Evolutionary conservation across 352 stramenopile genomes (phyloP).

Genomic region (Thraustochytrium striatum): DNA sequence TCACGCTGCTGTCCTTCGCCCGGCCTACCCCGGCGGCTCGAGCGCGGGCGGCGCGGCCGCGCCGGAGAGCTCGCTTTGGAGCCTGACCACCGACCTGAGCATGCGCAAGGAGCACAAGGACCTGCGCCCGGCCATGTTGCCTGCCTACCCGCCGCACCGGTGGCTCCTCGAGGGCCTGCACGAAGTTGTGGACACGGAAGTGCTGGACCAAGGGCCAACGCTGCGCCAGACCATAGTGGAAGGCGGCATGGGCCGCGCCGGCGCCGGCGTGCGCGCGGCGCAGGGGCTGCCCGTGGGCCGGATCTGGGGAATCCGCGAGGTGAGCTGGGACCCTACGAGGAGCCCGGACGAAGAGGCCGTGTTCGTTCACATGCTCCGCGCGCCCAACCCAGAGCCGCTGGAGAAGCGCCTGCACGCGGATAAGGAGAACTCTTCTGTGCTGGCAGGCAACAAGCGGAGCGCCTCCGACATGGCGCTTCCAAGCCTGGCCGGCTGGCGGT

Average conservation of each 20-base stretch:
- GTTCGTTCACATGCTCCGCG: not conserved
- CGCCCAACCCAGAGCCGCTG: not conserved
- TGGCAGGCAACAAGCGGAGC: not conserved
- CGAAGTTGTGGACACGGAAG: slow-evolving; percentile 12
- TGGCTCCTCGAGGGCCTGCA: slow-evolving; percentile 13
- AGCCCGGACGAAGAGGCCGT: slow-evolving; percentile 38
- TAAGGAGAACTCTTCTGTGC: too few species aligned
- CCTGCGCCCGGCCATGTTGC: not conserved
- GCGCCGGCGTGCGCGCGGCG: not conserved
- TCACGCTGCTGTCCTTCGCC: slow-evolving; percentile 4
- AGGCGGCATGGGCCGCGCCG: not conserved
- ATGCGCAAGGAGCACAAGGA: slow-evolving; percentile 16
- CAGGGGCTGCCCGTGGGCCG: slow-evolving; percentile 1
- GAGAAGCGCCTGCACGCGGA: too few species aligned
- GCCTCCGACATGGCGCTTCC: not conserved
- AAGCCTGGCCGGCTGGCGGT: not conserved
- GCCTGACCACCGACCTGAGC: slow-evolving; percentile 15
- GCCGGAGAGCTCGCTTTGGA: not conserved
- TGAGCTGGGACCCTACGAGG: slow-evolving; percentile 13
- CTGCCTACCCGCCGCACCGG: not conserved
- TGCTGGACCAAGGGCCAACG: slow-evolving; percentile 9
- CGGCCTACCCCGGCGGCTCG: not conserved
- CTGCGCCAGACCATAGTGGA: not conserved
- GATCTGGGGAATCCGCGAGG: slow-evolving; percentile 28
- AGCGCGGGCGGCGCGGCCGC: not conserved